phyloP scores from a whole-genome alignment of 768 basidiomycete genomes.

The Hydnum rufescens region DNA sequence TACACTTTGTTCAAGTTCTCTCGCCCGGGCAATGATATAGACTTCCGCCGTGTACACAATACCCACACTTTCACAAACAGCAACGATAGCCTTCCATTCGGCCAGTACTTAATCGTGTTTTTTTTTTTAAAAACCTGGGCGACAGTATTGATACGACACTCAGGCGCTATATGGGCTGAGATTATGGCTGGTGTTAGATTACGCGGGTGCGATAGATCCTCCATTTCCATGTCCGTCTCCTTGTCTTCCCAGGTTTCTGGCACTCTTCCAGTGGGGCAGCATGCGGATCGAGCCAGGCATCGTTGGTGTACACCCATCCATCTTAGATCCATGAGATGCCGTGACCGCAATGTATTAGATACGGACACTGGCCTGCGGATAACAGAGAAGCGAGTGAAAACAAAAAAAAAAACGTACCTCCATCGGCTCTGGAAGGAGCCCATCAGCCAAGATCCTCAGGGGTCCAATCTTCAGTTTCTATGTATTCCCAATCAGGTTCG shows the following conservation, averaged over 20 bases:
- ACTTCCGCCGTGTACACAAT: no score
- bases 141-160: no score
- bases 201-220: conserved; percentile 32
- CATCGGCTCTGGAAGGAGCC: conserved; percentile 25
- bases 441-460: conserved; percentile 40
- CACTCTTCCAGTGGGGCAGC: conserved; percentile 23
- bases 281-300: conserved; percentile 42
- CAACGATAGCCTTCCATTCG: no score
- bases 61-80: no score
- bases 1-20: no score
- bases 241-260: conserved; percentile 26
- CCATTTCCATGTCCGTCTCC: conserved; percentile 49
- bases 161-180: no score
- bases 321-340: conserved; percentile 23
- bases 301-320: conserved; percentile 72
- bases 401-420: conserved; percentile 14
- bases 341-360: background rate
- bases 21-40: no score
- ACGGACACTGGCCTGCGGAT: background rate
- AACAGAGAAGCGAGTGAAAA: background rate
- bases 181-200: no score
- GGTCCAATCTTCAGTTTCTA: conserved; percentile 61
- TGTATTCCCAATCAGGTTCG: conserved; percentile 52
- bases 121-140: no score
- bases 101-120: no score